Evolutionary conservation across 768 basidiomycete species (phyloP).

Genomic region (Cyathus striatus): DNA sequence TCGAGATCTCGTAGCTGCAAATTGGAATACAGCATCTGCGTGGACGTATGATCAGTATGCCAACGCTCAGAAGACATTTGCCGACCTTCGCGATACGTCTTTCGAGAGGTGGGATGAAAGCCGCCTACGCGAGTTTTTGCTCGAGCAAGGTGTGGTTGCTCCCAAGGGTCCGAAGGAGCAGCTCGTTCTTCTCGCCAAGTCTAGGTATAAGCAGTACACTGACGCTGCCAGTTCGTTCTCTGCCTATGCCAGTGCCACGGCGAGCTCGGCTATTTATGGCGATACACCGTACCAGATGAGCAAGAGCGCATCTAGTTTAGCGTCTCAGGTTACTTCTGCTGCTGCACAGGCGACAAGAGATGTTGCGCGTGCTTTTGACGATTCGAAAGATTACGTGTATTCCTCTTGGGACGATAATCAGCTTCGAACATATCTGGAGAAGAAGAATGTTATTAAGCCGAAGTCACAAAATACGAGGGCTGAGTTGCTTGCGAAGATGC

Average conservation of each 20-base stretch:
- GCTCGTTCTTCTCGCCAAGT: slow-evolving; percentile 72
- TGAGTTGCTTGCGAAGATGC: slow-evolving; percentile 67
- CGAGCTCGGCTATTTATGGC: slow-evolving; percentile 47
- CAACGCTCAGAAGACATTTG: slow-evolving; percentile 58
- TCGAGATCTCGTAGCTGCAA: slow-evolving; percentile 46
- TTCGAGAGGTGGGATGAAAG: slow-evolving; percentile 87
- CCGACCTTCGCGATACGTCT: slow-evolving; percentile 49
- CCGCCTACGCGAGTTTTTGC: slow-evolving; percentile 73
- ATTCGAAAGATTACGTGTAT: slow-evolving; percentile 82
- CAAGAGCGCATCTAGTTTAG: slow-evolving; percentile 32
- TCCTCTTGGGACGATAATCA: slow-evolving; percentile 84
- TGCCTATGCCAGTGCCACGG: slow-evolving; percentile 38
- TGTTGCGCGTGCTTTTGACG: slow-evolving; percentile 50
- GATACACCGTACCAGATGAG: slow-evolving; percentile 34
- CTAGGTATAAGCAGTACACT: slow-evolving; percentile 56
- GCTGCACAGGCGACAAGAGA: slow-evolving; percentile 49
- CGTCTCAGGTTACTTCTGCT: slow-evolving; percentile 12
- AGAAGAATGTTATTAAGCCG: slow-evolving; percentile 67
- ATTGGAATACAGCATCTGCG: slow-evolving; percentile 48
- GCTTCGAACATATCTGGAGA: slow-evolving; percentile 67
- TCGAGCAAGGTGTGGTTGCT: slow-evolving; percentile 82
- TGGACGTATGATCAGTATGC: slow-evolving; percentile 66
- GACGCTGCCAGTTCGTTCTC: slow-evolving; percentile 55
- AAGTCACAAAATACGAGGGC: slow-evolving; percentile 53
- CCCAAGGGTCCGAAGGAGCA: slow-evolving; percentile 78